Evolutionary conservation across 2,329 filamentous ascomycete genomes (phyloP).

Genomic region (Pyricularia grisea): DNA sequence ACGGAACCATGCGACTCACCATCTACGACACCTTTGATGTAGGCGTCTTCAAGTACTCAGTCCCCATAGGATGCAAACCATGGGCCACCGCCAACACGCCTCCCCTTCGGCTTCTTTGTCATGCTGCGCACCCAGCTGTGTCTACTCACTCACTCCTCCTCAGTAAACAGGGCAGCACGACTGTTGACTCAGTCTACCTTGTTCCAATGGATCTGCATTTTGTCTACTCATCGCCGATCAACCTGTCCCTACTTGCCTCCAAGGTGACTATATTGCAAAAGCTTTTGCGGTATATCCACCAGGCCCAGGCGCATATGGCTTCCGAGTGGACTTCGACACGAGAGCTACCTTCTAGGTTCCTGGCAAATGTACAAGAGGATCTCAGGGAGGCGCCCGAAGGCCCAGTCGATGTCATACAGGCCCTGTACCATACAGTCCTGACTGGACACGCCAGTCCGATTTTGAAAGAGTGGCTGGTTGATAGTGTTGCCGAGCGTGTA

Average conservation of each 20-base stretch:
- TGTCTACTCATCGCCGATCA: conserved; percentile 66
- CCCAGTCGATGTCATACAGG: conserved; percentile 55
- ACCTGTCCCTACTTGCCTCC: conserved; percentile 74
- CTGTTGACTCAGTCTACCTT: conserved; percentile 43
- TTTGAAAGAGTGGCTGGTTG: conserved; percentile 80
- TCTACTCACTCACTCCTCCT: conserved; percentile 71
- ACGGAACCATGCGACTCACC: conserved; percentile 65
- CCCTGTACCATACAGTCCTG: conserved; percentile 73
- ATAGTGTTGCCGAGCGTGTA: conserved; percentile 72
- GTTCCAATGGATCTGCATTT: conserved; percentile 78
- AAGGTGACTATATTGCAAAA: conserved; percentile 86
- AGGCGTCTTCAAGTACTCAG: conserved; percentile 50
- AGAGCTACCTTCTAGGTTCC: conserved; percentile 69
- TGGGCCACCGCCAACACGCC: conserved; percentile 9
- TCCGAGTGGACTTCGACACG: conserved; percentile 76
- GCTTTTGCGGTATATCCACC: conserved; percentile 72
- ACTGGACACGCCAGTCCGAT: conserved; percentile 71
- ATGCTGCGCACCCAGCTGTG: conserved; percentile 63
- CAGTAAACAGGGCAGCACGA: conserved; percentile 18
- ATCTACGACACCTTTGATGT: conserved; percentile 83
- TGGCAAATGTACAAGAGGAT: conserved; percentile 68
- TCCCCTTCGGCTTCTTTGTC: conserved; percentile 36
- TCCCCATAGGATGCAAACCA: conserved; percentile 17
- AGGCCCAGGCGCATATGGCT: conserved; percentile 69
- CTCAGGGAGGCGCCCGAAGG: conserved; percentile 54